phyloP scores from a whole-genome alignment of 192 early-diverging fungal genomes.

The Phycomyces blakesleeanus region DNA sequence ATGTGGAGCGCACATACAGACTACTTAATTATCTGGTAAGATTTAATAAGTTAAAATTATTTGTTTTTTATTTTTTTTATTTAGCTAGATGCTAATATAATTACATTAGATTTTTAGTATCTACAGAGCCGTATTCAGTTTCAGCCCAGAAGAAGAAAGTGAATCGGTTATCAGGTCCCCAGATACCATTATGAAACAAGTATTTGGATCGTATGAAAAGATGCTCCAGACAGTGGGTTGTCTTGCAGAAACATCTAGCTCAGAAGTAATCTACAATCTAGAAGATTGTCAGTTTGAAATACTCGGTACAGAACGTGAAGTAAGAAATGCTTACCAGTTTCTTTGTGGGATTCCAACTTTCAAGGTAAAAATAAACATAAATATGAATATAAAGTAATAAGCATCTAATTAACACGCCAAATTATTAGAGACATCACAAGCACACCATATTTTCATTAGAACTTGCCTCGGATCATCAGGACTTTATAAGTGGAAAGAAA shows the following conservation, averaged over 20 bases:
- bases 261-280: constrained; percentile 56
- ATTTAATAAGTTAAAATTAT: background rate
- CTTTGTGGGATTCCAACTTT: constrained; percentile 51
- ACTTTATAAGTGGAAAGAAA: constrained; percentile 88
- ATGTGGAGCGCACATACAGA: constrained; percentile 67
- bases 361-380: constrained; percentile 17
- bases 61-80: background rate
- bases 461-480: constrained; percentile 70
- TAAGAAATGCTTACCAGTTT: constrained; percentile 55
- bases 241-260: constrained; percentile 49
- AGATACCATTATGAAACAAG: no score
- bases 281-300: constrained; percentile 59
- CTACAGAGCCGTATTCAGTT: no score
- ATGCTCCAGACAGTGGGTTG: constrained; percentile 43
- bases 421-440: background rate
- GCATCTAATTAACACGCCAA: no score
- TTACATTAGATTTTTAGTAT: constrained; percentile 11
- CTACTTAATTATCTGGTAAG: constrained; percentile 67
- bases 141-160: no score
- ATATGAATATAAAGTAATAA: no score
- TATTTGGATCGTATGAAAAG: constrained; percentile 24
- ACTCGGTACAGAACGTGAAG: constrained; percentile 61
- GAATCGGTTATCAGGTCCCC: no score
- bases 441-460: constrained; percentile 76
- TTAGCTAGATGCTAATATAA: background rate